phyloP scores from a whole-genome alignment of 1,139 yeast species.

The Zhuliangozyma blackwelliae region DNA sequence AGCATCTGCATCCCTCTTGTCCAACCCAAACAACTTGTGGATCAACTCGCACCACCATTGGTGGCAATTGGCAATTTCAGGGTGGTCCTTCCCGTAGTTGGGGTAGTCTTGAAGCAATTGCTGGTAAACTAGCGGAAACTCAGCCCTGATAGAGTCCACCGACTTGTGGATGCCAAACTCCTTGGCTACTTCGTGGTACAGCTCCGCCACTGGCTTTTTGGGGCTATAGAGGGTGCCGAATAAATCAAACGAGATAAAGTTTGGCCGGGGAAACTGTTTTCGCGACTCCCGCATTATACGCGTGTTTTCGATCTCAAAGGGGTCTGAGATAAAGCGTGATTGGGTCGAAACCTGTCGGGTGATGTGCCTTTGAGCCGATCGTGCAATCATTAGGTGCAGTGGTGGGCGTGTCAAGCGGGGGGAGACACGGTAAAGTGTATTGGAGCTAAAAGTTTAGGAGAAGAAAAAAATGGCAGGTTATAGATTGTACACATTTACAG shows the following conservation, averaged over 20 bases:
- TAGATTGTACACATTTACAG: too few relatives aligned
- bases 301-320: slow-evolving; percentile 22
- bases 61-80: slow-evolving; percentile 21
- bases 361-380: neutral
- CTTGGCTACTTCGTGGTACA: slow-evolving; percentile 47
- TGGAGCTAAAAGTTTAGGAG: too few relatives aligned
- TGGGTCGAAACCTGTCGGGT: slow-evolving; percentile 1
- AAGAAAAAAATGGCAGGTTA: too few relatives aligned
- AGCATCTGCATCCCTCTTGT: slow-evolving; percentile 16
- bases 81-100: slow-evolving; percentile 52
- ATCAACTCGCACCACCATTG: slow-evolving; percentile 63
- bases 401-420: neutral
- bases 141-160: slow-evolving; percentile 18
- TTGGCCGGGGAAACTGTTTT: slow-evolving; percentile 38
- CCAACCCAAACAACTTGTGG: slow-evolving; percentile 33
- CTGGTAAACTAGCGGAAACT: slow-evolving; percentile 27
- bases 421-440: too few relatives aligned
- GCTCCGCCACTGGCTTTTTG: slow-evolving; percentile 46
- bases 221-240: slow-evolving; percentile 65
- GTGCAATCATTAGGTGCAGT: neutral
- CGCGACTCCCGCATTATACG: slow-evolving; percentile 27
- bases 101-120: slow-evolving; percentile 38
- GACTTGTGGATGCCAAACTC: slow-evolving; percentile 41
- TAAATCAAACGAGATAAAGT: slow-evolving; percentile 59
- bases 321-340: slow-evolving; percentile 21